These are phyloP conservation scores for Apiotrichum montevideense DNA, from an alignment of 1,284 basidiomycete genomes.

Conservation along the genomic window DNA sequence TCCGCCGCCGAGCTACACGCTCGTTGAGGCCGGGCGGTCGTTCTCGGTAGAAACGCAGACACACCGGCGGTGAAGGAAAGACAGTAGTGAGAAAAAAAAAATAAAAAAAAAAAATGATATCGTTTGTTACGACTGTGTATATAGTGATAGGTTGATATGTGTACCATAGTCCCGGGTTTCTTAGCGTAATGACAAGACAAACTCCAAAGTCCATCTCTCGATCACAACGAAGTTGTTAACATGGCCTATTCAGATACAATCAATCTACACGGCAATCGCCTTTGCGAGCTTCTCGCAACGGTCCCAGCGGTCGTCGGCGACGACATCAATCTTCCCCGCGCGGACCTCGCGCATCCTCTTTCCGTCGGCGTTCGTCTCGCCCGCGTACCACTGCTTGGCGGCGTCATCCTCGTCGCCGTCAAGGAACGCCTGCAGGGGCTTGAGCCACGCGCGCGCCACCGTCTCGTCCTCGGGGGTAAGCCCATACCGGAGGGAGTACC, in stretches of 20 bases:
- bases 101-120: too few species aligned
- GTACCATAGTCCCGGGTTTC: too few species aligned
- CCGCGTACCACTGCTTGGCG: constrained; percentile 19
- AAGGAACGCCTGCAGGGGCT: constrained; percentile 16
- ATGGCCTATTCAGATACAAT: not conserved
- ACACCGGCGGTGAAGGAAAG: too few species aligned
- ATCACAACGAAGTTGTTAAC: too few species aligned
- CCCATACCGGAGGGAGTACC: constrained; percentile 19
- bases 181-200: too few species aligned
- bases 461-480: constrained; percentile 11
- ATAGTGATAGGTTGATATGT: too few species aligned
- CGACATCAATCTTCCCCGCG: constrained; percentile 13
- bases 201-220: too few species aligned
- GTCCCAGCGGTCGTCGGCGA: constrained; percentile 23
- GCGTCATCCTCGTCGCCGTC: constrained; percentile 11
- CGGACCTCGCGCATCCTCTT: constrained; percentile 13
- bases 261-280: constrained; percentile 2
- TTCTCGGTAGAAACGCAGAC: too few species aligned
- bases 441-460: constrained; percentile 14
- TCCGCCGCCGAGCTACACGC: not conserved
- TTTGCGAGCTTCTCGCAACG: constrained; percentile 16
- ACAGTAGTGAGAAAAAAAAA: too few species aligned
- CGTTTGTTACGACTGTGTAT: too few species aligned
- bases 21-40: not conserved
- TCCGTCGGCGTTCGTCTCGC: not conserved